Evolutionary conservation across 2,329 filamentous ascomycete species (phyloP).

Genomic region (Penicillium sp.): DNA sequence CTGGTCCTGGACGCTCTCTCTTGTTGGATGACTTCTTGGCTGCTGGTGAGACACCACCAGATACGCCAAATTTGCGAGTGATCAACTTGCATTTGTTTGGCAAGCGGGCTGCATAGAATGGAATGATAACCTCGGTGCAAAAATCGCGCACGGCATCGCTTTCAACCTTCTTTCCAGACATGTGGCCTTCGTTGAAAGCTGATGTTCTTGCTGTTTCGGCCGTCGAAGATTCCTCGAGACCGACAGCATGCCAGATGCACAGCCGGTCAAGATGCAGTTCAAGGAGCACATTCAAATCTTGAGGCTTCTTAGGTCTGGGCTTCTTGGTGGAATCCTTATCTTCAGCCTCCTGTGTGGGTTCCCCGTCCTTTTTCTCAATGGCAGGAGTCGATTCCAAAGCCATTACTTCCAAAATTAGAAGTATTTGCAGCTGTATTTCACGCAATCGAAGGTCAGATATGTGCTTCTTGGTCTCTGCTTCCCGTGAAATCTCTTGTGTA

Average conservation of each 20-base stretch:
- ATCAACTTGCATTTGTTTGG: slow-evolving; percentile 49
- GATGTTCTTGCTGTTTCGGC: slow-evolving; percentile 29
- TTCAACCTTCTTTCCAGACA: slow-evolving; percentile 36
- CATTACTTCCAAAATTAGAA: slow-evolving; percentile 51
- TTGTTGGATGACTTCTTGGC: slow-evolving; percentile 34
- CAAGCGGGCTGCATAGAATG: slow-evolving; percentile 50
- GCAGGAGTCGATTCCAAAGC: slow-evolving; percentile 37
- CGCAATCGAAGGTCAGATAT: slow-evolving; percentile 47
- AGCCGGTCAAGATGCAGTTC: slow-evolving; percentile 51
- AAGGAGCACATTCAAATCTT: slow-evolving; percentile 45
- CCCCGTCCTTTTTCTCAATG: slow-evolving; percentile 18
- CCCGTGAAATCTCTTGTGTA: slow-evolving; percentile 29
- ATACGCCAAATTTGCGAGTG: slow-evolving; percentile 50
- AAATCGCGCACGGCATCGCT: slow-evolving; percentile 51
- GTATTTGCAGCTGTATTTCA: slow-evolving; percentile 51
- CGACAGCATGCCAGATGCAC: slow-evolving; percentile 54
- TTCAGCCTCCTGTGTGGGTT: slow-evolving; percentile 7
- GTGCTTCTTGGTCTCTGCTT: slow-evolving; percentile 41
- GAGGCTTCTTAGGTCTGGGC: slow-evolving; percentile 39
- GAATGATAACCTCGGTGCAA: slow-evolving; percentile 51
- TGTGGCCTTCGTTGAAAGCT: slow-evolving; percentile 27
- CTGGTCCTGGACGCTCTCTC: slow-evolving; percentile 30
- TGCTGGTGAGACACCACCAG: slow-evolving; percentile 37
- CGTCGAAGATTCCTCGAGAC: slow-evolving; percentile 36
- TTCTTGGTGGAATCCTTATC: slow-evolving; percentile 24